Evolutionary conservation across 108 stramenopile species (phyloP).

Genomic region (Phaeodactylum tricornutum): DNA sequence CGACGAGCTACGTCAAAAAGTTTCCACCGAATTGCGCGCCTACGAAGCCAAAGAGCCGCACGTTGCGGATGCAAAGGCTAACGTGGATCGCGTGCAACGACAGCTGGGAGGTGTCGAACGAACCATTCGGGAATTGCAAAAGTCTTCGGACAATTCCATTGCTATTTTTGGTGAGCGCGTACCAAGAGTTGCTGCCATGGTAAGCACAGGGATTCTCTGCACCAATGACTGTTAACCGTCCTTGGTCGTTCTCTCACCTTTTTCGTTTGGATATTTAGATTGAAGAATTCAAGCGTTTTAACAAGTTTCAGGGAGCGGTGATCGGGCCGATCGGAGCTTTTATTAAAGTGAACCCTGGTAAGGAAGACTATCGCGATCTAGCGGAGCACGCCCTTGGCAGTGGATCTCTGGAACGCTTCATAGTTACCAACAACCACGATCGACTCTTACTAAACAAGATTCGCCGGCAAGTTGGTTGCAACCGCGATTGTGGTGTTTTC

Average conservation of each 20-base stretch:
- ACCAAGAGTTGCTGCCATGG: conserved; percentile 17
- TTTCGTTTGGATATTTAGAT: neutral
- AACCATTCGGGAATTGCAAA: conserved; percentile 30
- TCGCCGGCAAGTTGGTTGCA: conserved; percentile 45
- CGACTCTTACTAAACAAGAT: conserved; percentile 39
- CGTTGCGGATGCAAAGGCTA: conserved; percentile 19
- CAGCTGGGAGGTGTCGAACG: conserved; percentile 31
- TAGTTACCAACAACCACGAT: conserved; percentile 60
- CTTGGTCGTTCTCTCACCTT: neutral
- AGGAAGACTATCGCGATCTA: conserved; percentile 60
- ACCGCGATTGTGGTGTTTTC: conserved; percentile 51
- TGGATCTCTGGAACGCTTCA: conserved; percentile 49
- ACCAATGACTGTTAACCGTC: too few relatives aligned
- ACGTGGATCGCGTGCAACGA: conserved; percentile 12
- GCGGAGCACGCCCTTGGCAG: conserved; percentile 58
- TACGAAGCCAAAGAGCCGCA: conserved; percentile 49
- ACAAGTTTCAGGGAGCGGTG: conserved; percentile 57
- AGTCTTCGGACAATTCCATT: conserved; percentile 37
- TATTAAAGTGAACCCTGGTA: conserved; percentile 66
- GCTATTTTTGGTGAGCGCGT: conserved; percentile 56
- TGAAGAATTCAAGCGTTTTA: conserved; percentile 10
- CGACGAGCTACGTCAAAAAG: conserved; percentile 26
- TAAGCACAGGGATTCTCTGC: conserved; percentile 9
- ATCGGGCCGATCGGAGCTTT: conserved; percentile 71
- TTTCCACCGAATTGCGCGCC: conserved; percentile 9